phyloP scores from a whole-genome alignment of 768 basidiomycete species.

The Tulasnella sp. region DNA sequence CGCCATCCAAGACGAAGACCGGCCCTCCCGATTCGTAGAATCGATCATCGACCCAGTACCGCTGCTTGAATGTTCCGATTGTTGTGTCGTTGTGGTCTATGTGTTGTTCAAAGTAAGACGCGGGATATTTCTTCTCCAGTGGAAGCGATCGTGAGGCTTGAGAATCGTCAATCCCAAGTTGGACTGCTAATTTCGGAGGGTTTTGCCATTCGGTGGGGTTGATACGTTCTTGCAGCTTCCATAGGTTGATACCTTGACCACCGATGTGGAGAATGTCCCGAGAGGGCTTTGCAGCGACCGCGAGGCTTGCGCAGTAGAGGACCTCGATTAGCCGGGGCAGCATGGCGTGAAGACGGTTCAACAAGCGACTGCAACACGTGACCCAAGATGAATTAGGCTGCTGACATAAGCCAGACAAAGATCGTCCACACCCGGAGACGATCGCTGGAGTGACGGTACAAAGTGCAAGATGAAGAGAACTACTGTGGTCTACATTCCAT shows the following conservation, averaged over 20 bases:
- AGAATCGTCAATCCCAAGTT: neutral
- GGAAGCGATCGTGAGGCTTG: neutral
- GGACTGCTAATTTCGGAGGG: neutral
- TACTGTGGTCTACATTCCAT: constrained; percentile 12
- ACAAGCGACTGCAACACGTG: neutral
- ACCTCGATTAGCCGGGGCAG: neutral
- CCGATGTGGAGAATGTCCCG: constrained; percentile 3
- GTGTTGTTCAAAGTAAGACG: constrained; percentile 65
- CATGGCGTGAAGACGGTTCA: neutral
- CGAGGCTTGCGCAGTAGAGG: neutral
- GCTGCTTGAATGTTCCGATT: constrained; percentile 61
- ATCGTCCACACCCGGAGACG: neutral
- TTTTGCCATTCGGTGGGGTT: neutral
- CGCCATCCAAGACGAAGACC: constrained; percentile 84
- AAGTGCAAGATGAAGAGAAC: neutral
- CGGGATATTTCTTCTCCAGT: constrained; percentile 15
- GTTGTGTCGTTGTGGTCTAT: constrained; percentile 64
- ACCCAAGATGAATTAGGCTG: neutral
- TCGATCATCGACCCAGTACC: constrained; percentile 85
- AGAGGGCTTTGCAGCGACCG: neutral
- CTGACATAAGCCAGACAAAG: neutral
- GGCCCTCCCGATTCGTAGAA: constrained; percentile 70
- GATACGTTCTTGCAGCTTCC: neutral
- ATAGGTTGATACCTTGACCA: constrained; percentile 10
- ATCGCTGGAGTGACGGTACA: neutral